Evolutionary conservation across 768 basidiomycete species (phyloP), one percentile per base, ranked within the genome.

Genomic region (Hypsizygus marmoreus): DNA sequence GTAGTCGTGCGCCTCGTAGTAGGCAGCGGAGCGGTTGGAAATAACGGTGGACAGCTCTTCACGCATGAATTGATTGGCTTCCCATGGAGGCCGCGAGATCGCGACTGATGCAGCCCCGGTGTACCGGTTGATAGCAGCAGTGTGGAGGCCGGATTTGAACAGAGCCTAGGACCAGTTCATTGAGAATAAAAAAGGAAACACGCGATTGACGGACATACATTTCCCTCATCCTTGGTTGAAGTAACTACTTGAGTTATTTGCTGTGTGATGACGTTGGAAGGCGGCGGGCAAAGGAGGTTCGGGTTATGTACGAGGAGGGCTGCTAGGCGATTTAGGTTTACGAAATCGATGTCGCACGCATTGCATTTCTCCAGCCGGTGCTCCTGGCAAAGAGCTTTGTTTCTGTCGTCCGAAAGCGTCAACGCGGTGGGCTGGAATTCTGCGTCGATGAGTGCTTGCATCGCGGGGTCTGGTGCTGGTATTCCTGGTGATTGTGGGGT

Each of bases 41-140:
- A 99, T 63, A 50, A 92, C 79, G 22, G 91, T 87, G 10, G 91
- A 87, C 36, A 97, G 77, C 59, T 99, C 97, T 54, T 99, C 97
- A 46, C 91, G 81, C 69, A 90, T 81, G 51, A 91, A 61, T 24
- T 79, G 78, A 45, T 85, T 82, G n/a, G 79, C 72, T 62, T 98
- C 95, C 90, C 95, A 97, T 29, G 89, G 84, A 2, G 92, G 87
- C 19, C 95, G 80, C 51, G 88, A 84, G 0, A 82, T 68, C 1
- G 93, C 92, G 28, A 92, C 73, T 50, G 76, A 75, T 8, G 87
- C 84, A 26, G 92, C 90, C 48, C 82, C 77, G 14, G 81, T 84
- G 68, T 98, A 98, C 28, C 83, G 79, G 50, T 79, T 70, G 50
- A 95, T 81, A 2, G 95, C 92, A 40, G 82, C 76, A 9, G 66